Evolutionary conservation across 1,284 basidiomycete genomes (phyloP).

Genomic region (Apiotrichum gracile): DNA sequence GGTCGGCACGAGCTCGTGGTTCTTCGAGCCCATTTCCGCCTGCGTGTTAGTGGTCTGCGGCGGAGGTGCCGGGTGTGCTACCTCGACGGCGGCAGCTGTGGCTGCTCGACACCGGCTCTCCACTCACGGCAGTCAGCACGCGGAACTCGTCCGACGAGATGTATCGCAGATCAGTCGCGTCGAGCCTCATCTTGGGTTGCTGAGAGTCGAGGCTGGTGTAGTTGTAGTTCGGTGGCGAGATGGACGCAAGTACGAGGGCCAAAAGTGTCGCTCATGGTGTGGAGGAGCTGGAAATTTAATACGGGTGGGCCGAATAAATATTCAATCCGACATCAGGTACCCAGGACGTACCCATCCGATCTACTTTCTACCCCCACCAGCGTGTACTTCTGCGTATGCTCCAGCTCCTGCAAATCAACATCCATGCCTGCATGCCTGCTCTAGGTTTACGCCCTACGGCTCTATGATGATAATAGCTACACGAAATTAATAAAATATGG

Average conservation of each 20-base stretch:
- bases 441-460: no score
- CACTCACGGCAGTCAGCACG: constrained; percentile 78
- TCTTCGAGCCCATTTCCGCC: constrained; percentile 97
- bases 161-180: constrained; percentile 91
- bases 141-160: constrained; percentile 88
- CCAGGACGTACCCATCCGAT: neutral
- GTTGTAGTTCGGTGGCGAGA: neutral
- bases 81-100: no score
- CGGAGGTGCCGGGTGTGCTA: no score
- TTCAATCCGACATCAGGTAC: neutral
- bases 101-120: neutral
- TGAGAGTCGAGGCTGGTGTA: neutral
- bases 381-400: neutral
- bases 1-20: constrained; percentile 92
- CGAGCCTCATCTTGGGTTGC: constrained; percentile 68
- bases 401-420: neutral
- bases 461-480: neutral
- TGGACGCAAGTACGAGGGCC: no score
- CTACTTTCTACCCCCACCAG: neutral
- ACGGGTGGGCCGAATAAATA: neutral
- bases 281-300: neutral
- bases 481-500: neutral
- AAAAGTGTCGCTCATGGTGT: neutral
- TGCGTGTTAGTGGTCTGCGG: constrained; percentile 46
- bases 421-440: neutral